Evolutionary conservation across 1,139 yeast species (phyloP), one percentile per base, ranked within the genome.

Genomic region (Pichia sp.): DNA sequence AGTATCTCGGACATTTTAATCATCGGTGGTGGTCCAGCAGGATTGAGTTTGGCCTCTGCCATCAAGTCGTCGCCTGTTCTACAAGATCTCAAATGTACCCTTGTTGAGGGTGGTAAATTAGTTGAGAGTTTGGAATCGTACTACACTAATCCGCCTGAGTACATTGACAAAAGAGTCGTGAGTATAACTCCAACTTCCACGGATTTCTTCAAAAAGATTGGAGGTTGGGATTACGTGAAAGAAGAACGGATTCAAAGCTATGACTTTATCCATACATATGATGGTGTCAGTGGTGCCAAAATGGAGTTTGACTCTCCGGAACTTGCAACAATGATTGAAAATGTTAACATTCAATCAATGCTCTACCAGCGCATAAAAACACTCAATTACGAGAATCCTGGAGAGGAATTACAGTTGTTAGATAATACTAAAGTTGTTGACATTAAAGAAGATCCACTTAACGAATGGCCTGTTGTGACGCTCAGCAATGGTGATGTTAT

Each of bases 1-100:
- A n/a, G n/a, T n/a, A n/a, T n/a, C n/a, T n/a, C n/a, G n/a, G 99
- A 91, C 56, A 76, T 93, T 18, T 79, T 85, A 11, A 82, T 91
- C 39, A 83, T 93, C 32, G 99, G 99, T 19, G 98, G 95, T 6
- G 99, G 99, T 0, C 96, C 97, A 1, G 97, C 98, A 0, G 99
- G 99, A 0, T 63, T 91, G 38, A 80, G 96, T 1, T 64, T 91
- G 27, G 78, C 93, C 3, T 72, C 95, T 0, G 94, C 94, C 0
- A 55, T 80, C 55, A 69, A 83, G 55, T 69, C 71, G 48, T 78
- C 88, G 2, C 76, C 80, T 9, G 58, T 66, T 26, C 73, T 94
- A 5, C 64, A 62, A 20, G 67, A 74, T 38, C 66, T 86, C 32
- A 67, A 69, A 35, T 73, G 93, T 33, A 73, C 80, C 0, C 63